Base-by-base conservation (phyloP, 768 basidiomycete species). In the Suillus clintonianus region DNA sequence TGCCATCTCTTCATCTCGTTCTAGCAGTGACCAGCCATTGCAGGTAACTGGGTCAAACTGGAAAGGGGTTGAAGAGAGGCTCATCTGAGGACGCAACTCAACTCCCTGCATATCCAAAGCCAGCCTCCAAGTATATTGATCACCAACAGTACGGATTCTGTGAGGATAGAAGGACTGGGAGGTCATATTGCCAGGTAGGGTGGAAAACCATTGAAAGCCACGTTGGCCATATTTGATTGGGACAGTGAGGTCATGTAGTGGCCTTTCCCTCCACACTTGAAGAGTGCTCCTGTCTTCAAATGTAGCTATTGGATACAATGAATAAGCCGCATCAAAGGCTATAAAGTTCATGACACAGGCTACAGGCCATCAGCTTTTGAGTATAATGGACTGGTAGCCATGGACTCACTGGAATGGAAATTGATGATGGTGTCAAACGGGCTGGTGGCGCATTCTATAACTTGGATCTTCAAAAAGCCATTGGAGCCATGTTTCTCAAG, bases 161-260 rank as follows among this genome's bases (percentile, higher is more conserved):
- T 11, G 59, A n/a, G 22, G 5, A 22, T 3, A 64, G 47, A n/a
- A 43, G 27, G 27, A 27, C 27, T 27, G 2, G 27, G 27, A 27
- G 27, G 27, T 27, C 8, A 15, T 70, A 60, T 22, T 41, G 6
- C 7, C 59, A 56, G 13, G 62, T 48, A 22, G 64, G 65, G 13
- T 36, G 7, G 48, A 53, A 66, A 45, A 67, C 63, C 22, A 78
- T 63, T 61, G 62, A 77, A 79, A 84, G 0, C 81, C 81, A 0
- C 81, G 75, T 2, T 45, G 15, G 4, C 59, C 32, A 64, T 82
- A 83, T 60, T 83, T 83, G 6, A 61, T 53, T 11, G 74, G 43
- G 5, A 68, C 70, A 8, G 17, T 34, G 9, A 58, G 37, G 3
- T 2, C 3, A 27, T 22, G 15, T 37, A 24, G n/a, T 4, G 1